Evolutionary conservation across 331 rosid species (phyloP).

Genomic region (Pyracantha coccinea): DNA sequence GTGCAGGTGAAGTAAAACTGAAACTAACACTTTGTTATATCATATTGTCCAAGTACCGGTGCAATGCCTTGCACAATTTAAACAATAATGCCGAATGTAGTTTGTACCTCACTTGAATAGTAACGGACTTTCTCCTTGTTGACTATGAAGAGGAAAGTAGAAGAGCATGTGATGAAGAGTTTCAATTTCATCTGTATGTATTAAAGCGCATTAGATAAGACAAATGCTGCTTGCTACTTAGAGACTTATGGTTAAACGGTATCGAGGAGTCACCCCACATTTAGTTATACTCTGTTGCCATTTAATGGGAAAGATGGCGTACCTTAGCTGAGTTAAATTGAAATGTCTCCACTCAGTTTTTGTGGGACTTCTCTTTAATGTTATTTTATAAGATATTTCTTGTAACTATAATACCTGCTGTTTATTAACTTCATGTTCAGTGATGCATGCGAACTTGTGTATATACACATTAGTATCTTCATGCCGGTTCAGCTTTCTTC

Average conservation of each 20-base stretch:
- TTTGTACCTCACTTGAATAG: neutral
- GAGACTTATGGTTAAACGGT: neutral
- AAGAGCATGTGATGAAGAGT: neutral
- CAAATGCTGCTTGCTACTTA: neutral
- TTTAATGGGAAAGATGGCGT: neutral
- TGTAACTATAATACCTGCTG: neutral
- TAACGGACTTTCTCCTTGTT: neutral
- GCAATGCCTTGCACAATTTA: neutral
- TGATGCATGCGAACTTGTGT: neutral
- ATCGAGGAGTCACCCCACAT: neutral
- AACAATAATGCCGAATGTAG: neutral
- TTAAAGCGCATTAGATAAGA: neutral
- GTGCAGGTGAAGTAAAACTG: neutral
- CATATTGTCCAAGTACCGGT: neutral
- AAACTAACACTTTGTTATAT: neutral
- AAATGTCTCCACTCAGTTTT: neutral
- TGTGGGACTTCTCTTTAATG: neutral
- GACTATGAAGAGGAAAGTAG: neutral
- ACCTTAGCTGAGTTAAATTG: neutral
- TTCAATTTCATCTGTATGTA: neutral
- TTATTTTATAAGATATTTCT: neutral
- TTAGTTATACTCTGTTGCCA: neutral
- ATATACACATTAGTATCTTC: constrained; percentile 1
- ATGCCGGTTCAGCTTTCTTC: neutral
- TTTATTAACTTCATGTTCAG: neutral